These are phyloP conservation scores for Aspergillus clavatus DNA, from an alignment of 2,329 filamentous ascomycete genomes.

Conservation along the genomic window DNA sequence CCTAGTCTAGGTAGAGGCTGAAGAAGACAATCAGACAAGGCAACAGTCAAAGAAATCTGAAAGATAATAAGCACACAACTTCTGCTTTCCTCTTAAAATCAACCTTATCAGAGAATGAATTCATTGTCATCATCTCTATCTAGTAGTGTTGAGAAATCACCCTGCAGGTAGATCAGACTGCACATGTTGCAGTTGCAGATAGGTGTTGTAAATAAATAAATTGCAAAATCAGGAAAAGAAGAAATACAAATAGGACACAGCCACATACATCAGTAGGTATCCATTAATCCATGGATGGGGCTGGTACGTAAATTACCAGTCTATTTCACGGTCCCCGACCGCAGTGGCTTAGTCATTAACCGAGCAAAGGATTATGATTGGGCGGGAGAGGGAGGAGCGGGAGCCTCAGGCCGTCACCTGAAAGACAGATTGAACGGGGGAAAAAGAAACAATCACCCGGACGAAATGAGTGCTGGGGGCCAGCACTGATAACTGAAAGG, in stretches of 20 bases:
- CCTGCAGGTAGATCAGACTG: too few species aligned
- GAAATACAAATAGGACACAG: slow-evolving; percentile 5
- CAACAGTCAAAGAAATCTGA: slow-evolving; percentile 6
- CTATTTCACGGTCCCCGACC: not conserved
- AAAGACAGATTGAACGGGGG: slow-evolving; percentile 2
- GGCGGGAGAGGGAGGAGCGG: too few species aligned
- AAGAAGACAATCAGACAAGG: slow-evolving; percentile 9
- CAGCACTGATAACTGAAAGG: slow-evolving; percentile 7
- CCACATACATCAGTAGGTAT: slow-evolving; percentile 1
- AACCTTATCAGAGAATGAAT: too few species aligned
- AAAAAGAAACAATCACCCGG: slow-evolving; percentile 3
- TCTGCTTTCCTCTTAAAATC: too few species aligned
- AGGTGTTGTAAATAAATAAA: not conserved
- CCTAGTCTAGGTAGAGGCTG: slow-evolving; percentile 4
- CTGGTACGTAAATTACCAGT: not conserved
- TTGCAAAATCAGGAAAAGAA: slow-evolving; percentile 6
- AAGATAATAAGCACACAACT: slow-evolving; percentile 5
- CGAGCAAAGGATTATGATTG: too few species aligned
- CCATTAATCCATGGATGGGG: not conserved
- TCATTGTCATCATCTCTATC: too few species aligned
- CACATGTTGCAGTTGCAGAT: not conserved
- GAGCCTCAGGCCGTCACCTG: slow-evolving; percentile 3
- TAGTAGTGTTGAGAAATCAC: too few species aligned
- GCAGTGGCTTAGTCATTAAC: too few species aligned
- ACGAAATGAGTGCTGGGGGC: slow-evolving; percentile 4